phyloP scores from a whole-genome alignment of 2,329 filamentous ascomycete genomes.

The Aspergillus sp. region DNA sequence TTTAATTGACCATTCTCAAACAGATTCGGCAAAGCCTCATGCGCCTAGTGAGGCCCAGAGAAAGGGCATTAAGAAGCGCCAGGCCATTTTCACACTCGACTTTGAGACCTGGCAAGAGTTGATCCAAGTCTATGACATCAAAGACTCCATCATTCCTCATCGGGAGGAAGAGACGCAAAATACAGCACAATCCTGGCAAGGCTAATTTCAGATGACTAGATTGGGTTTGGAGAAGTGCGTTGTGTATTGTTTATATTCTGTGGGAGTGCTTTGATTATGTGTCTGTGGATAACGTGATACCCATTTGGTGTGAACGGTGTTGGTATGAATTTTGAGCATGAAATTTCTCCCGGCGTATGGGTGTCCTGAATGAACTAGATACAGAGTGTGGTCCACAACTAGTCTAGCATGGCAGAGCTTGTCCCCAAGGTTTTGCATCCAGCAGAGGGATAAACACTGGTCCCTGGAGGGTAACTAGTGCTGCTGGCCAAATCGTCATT shows the following conservation, averaged over 20 bases:
- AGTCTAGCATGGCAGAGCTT: neutral
- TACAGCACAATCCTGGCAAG: conserved; percentile 66
- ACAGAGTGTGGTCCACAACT: neutral
- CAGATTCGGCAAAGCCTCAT: conserved; percentile 50
- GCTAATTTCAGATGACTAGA: conserved; percentile 37
- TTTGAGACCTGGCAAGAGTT: conserved; percentile 80
- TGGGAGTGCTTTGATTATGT: conserved; percentile 9
- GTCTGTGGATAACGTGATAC: conserved; percentile 18
- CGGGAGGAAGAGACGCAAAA: conserved; percentile 63
- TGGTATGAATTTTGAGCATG: neutral
- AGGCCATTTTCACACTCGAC: conserved; percentile 86
- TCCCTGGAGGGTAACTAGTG: neutral
- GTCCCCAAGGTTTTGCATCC: neutral
- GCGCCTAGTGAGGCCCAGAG: conserved; percentile 50
- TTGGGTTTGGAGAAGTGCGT: neutral
- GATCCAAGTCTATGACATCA: conserved; percentile 73
- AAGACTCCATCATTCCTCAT: conserved; percentile 81
- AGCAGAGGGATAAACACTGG: neutral
- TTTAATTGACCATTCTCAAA: conserved; percentile 23
- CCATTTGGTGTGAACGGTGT: conserved; percentile 10
- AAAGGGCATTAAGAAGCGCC: conserved; percentile 68
- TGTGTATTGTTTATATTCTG: neutral
- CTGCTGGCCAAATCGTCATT: neutral
- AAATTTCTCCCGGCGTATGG: neutral
- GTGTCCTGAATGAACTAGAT: neutral